A percentile compares a stretch with the other conserved stretches of the same genome.
Conservation (phyloP, 2,329 filamentous ascomycete species). For the Fusarium sp. region DNA sequence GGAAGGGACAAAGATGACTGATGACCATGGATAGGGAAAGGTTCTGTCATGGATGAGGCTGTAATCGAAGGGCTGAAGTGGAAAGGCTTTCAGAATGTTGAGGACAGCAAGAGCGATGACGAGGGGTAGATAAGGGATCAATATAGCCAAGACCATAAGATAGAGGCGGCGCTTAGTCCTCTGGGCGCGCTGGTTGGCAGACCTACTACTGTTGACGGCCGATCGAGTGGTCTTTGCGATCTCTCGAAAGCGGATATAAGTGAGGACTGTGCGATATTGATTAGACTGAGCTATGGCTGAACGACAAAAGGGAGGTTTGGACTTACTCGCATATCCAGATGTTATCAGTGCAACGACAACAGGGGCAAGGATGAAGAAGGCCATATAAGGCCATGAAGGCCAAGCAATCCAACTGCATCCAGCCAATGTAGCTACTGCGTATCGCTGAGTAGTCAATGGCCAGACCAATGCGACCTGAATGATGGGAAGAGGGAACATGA, state of each 20-base stretch:
- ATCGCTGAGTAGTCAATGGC: constrained; percentile 60
- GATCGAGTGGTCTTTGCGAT: constrained; percentile 56
- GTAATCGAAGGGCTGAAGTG: constrained; percentile 54
- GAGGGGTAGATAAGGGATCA: constrained; percentile 64
- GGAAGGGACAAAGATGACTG: constrained; percentile 59
- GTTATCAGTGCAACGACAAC: constrained; percentile 57
- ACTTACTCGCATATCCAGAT: constrained; percentile 61
- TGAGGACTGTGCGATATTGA: constrained; percentile 51
- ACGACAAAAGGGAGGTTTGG: not conserved
- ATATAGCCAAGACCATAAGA: constrained; percentile 63
- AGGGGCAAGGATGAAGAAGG: constrained; percentile 61
- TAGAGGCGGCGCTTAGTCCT: constrained; percentile 65
- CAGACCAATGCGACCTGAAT: constrained; percentile 61
- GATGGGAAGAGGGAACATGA: constrained; percentile 66
- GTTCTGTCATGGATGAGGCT: constrained; percentile 53
- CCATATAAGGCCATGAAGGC: constrained; percentile 59
- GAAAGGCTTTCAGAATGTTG: constrained; percentile 53
- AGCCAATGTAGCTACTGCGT: constrained; percentile 59
- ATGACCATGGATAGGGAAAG: constrained; percentile 57
- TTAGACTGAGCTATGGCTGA: not conserved
- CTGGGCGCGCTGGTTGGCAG: constrained; percentile 56
- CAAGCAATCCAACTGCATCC: constrained; percentile 61
- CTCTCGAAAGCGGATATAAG: constrained; percentile 60
- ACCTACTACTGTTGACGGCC: constrained; percentile 54
- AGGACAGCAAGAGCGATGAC: constrained; percentile 53